Evolutionary conservation across 306 rosid species (phyloP).

Genomic region (Fragaria iinumae): DNA sequence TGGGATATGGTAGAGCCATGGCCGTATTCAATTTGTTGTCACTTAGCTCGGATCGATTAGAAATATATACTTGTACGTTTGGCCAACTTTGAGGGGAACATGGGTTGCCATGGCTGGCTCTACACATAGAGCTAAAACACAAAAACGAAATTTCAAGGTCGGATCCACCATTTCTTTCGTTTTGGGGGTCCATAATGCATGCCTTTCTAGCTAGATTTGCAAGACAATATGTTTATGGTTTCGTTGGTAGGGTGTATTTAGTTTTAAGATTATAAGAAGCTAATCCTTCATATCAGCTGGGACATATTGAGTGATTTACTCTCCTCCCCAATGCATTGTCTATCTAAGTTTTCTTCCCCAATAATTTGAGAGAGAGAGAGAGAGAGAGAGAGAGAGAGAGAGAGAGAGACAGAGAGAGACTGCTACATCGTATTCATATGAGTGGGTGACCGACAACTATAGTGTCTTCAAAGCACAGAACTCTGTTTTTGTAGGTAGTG

Average conservation of each 20-base stretch:
- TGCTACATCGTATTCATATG: slow-evolving; percentile 52
- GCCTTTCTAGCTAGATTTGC: slow-evolving; percentile 21
- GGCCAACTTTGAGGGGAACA: slow-evolving; percentile 32
- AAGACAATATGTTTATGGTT: slow-evolving; percentile 31
- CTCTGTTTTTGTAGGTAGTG: slow-evolving; percentile 32
- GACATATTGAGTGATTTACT: neutral
- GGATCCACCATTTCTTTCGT: slow-evolving; percentile 14
- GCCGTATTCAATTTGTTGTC: slow-evolving; percentile 4
- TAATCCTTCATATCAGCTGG: slow-evolving; percentile 4
- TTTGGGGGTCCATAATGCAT: neutral
- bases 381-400: slow-evolving; percentile 14
- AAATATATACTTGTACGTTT: slow-evolving; percentile 33
- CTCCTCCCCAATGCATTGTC: neutral
- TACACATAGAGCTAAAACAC: slow-evolving; percentile 47
- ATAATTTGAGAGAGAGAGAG: slow-evolving; percentile 21
- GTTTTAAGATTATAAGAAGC: slow-evolving; percentile 32
- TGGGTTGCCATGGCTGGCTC: slow-evolving; percentile 38
- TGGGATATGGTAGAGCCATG: slow-evolving; percentile 9
- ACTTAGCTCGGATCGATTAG: neutral
- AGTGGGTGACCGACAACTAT: slow-evolving; percentile 37
- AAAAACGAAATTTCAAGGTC: slow-evolving; percentile 57
- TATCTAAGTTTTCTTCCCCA: neutral
- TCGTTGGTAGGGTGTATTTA: slow-evolving; percentile 32
- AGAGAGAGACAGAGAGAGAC: slow-evolving; percentile 2
- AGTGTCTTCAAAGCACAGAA: slow-evolving; percentile 45